phyloP scores from a whole-genome alignment of 306 rosid species.

The Castanopsis chinensis region DNA sequence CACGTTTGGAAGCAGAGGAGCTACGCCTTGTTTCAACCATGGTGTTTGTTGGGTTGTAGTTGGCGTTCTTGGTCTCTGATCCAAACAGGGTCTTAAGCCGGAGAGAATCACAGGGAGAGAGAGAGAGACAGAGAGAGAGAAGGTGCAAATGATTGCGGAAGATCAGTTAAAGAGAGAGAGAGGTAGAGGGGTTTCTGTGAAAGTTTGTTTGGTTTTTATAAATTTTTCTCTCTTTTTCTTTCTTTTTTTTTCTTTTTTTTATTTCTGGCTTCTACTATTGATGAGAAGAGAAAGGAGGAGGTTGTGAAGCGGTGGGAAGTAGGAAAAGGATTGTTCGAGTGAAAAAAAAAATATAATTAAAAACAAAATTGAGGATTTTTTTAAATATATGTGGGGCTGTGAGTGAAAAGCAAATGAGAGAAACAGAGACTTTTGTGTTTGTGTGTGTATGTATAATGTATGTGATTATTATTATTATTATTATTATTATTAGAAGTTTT shows the following conservation, averaged over 20 bases:
- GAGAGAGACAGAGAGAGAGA: conserved; percentile 1
- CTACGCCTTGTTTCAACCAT: conserved; percentile 98
- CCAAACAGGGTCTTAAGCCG: conserved; percentile 32
- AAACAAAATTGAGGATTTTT: neutral
- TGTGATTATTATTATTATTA: no score
- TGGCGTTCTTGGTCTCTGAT: conserved; percentile 33
- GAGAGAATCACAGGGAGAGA: conserved; percentile 9
- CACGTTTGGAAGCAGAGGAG: conserved; percentile 80
- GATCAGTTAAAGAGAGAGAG: conserved; percentile 22
- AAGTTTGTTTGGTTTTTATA: conserved; percentile 2
- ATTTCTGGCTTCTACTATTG: neutral
- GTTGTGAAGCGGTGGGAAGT: conserved; percentile 12
- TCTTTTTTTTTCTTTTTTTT: neutral
- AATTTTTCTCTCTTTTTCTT: neutral
- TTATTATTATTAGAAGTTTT: no score
- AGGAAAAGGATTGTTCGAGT: neutral
- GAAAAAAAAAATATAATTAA: no score
- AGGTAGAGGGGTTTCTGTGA: neutral
- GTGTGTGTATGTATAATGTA: no score
- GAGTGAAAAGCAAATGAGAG: neutral
- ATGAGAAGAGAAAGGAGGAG: neutral
- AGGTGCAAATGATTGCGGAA: conserved; percentile 38
- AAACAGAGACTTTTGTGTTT: neutral
- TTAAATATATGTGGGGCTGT: neutral
- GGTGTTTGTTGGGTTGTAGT: conserved; percentile 10